Base-by-base conservation (phyloP, 768 basidiomycete species). In the Suillus discolor region DNA sequence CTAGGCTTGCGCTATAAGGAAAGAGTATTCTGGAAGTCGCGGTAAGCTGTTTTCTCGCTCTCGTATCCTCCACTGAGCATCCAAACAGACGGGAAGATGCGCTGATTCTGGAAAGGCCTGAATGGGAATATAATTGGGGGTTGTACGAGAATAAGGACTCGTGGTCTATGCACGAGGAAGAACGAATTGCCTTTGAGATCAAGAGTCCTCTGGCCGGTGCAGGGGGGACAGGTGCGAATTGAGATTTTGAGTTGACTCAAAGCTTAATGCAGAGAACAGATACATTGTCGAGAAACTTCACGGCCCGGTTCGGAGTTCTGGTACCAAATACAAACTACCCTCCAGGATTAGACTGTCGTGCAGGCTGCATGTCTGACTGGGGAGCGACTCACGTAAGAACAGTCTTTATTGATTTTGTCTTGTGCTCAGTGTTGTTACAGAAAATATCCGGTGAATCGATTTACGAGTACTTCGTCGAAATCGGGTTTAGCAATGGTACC, bases 311-410 rank as follows among this genome's bases (percentile, higher is more conserved):
- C 60, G 28, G 49, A 16, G 25, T 73, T 23, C 63, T 71, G 3
- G 66, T 73, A 36, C 72, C 69, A 4, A 68, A 67, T 31, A 73
- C 72, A 12, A 73, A 71, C 57, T 68, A 72, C 31, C 72, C 72
- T 25, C 70, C 67, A 9, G 64, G 63, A 6, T 36, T 67, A 34
- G 65, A 73, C 13, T 34, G 36, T 34, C 57, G 36, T 57, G 9
- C 0, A 53, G 51, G 28, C 28, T 28, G 2, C n/a, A 57, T 38
- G 36, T 2, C 2, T 39, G 0, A 5, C 16, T 5, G 57, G 15
- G 57, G 38, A 38, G 7, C 1, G 8, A 25, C 4, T 39, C 16
- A 59, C 39, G 57, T 59, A 39, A 25, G 57, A 25, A 39, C 23
- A 15, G 2, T 9, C 15, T 39, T 39, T 39, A 25, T 25, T 59